Evolutionary conservation across 371 early-diverging fungal genomes (phyloP), one percentile per base, ranked within the genome.

Genomic region (Mucor piriformis): DNA sequence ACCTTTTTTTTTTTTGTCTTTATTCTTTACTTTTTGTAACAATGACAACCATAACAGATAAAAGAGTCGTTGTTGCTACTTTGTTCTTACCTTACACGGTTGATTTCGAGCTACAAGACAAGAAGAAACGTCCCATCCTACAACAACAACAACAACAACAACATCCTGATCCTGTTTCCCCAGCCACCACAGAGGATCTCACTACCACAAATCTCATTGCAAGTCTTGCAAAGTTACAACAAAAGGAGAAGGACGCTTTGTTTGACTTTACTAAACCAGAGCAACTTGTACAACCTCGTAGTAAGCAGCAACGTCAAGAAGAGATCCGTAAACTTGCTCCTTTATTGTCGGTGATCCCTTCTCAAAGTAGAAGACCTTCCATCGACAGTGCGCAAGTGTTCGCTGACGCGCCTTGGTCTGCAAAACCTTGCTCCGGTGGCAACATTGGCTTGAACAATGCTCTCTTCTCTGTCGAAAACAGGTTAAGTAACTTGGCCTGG

Each of bases 371-470:
- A 56, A 66, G 72, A n/a, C 54, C 66, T 13, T 82, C 74, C 1
- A 38, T 79, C 11, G 77, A 77, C 40, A 73, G 70, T 16, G 66
- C 78, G 3, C 71, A 66, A 35, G 69, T 78, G 6, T 79, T 82
- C 73, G 77, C 77, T 18, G 79, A 83, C 38, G 75, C 80, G 4
- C 65, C 80, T 7, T 89, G 88, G 84, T 77, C 82, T 3, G 77
- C 93, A 8, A 90, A 90, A 59, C 86, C 88, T 18, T 85, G 87
- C 24, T 79, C 76, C 12, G 73, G 85, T 7, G 95, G 96, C 27
- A 95, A 95, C 67, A 92, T 93, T 76, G 94, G 96, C 6, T 82
- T 95, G 24, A 90, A 94, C 37, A 95, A 95, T 64, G 92, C 95
- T 0, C 79, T 95, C 37, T 86, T 86, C 20, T 83, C 91, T 42